Evolutionary conservation across 768 basidiomycete genomes (phyloP).

Genomic region (Boletus coccyginus): DNA sequence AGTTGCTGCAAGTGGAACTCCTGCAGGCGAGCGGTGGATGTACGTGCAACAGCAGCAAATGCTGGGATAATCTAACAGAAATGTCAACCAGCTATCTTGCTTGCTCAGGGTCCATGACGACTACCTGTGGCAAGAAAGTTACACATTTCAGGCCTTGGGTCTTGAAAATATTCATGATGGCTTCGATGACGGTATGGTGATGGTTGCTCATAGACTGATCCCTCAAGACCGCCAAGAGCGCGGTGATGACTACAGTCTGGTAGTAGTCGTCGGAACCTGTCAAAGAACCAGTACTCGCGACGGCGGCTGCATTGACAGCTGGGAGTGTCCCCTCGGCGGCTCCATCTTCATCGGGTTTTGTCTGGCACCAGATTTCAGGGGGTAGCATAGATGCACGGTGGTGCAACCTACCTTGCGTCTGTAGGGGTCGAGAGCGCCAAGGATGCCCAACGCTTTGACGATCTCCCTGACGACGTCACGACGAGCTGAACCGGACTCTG

Average conservation of each 20-base stretch:
- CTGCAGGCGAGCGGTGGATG: conserved; percentile 77
- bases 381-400: neutral
- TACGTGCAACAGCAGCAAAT: conserved; percentile 83
- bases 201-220: conserved; percentile 84
- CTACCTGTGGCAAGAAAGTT: conserved; percentile 88
- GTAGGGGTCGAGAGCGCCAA: conserved; percentile 96
- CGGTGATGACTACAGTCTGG: conserved; percentile 91
- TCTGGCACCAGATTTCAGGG: conserved; percentile 33
- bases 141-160: conserved; percentile 97
- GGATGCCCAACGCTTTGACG: conserved; percentile 91
- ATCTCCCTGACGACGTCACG: conserved; percentile 93
- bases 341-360: conserved; percentile 62
- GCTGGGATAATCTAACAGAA: conserved; percentile 82
- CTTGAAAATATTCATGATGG: conserved; percentile 98
- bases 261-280: conserved; percentile 91
- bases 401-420: conserved; percentile 69
- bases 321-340: conserved; percentile 56
- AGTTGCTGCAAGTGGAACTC: conserved; percentile 95
- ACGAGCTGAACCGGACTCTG: conserved; percentile 71
- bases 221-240: conserved; percentile 81
- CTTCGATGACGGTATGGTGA: conserved; percentile 94
- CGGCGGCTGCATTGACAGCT: conserved; percentile 66
- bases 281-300: conserved; percentile 56
- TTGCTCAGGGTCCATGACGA: neutral
- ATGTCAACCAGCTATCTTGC: conserved; percentile 7